Percentiles rank a stretch among this genome's conserved stretches.
Evolutionary conservation across 768 basidiomycete genomes (phyloP).

Genomic region (Lepiota brunneoincarnata): DNA sequence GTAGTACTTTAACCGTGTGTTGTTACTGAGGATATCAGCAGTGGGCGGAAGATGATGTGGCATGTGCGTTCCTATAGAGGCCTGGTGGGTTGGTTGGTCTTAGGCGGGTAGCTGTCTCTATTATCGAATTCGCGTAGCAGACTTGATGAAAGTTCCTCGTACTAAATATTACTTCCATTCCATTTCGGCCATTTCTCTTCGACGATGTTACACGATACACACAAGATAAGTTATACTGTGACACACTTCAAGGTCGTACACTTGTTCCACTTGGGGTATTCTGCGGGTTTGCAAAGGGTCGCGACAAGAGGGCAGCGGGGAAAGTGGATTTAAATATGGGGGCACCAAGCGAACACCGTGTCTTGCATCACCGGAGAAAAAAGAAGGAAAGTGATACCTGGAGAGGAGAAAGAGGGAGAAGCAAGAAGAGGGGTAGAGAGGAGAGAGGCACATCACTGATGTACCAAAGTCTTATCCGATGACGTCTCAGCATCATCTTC

Average conservation of each 20-base stretch:
- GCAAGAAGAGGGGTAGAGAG: background rate
- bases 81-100: no score
- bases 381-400: background rate
- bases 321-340: background rate
- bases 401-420: background rate
- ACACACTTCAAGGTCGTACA: background rate
- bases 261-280: background rate
- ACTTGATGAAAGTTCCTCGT: background rate
- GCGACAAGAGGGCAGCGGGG: background rate
- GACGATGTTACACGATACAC: background rate
- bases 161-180: background rate
- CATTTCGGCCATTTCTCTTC: background rate
- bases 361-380: background rate
- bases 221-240: slow-evolving; percentile 4
- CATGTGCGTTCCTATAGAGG: no score
- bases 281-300: background rate
- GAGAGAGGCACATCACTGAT: slow-evolving; percentile 5
- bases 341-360: background rate
- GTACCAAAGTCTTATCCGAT: slow-evolving; percentile 7
- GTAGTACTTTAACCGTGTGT: no score
- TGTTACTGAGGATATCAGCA: no score
- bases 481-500: slow-evolving; percentile 7
- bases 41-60: no score
- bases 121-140: no score
- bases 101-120: no score